Evolutionary conservation across 2,329 filamentous ascomycete genomes (phyloP).

Genomic region (Fonsecaea nubica): DNA sequence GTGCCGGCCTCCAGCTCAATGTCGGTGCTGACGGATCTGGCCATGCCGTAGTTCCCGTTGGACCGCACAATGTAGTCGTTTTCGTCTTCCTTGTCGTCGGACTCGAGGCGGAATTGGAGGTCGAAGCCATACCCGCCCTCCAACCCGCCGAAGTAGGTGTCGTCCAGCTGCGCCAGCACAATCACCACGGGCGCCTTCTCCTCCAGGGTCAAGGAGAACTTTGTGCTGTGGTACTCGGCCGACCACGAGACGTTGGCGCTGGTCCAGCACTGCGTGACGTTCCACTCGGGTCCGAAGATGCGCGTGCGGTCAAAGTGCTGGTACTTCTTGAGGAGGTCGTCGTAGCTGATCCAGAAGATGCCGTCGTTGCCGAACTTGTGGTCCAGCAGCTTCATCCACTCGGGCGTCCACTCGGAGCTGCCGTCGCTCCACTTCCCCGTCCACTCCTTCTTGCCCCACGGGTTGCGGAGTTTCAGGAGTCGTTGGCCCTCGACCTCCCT

Average conservation of each 20-base stretch:
- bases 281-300: constrained; percentile 67
- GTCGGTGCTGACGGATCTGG: constrained; percentile 77
- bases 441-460: constrained; percentile 83
- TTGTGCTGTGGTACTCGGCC: constrained; percentile 64
- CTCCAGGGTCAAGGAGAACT: constrained; percentile 62
- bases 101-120: constrained; percentile 65
- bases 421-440: constrained; percentile 82
- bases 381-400: constrained; percentile 74
- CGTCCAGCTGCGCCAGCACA: constrained; percentile 65
- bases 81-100: constrained; percentile 59
- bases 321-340: constrained; percentile 64
- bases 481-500: constrained; percentile 67
- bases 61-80: constrained; percentile 65
- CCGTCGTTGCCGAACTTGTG: constrained; percentile 81
- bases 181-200: constrained; percentile 63
- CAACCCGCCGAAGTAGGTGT: constrained; percentile 65
- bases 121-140: constrained; percentile 64
- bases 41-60: constrained; percentile 66
- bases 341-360: constrained; percentile 67
- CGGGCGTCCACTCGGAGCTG: constrained; percentile 81
- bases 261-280: constrained; percentile 67
- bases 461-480: constrained; percentile 69
- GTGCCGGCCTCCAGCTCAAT: constrained; percentile 74
- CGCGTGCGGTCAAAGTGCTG: constrained; percentile 67
- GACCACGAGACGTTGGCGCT: constrained; percentile 66